Percentiles rank a stretch among this genome's conserved stretches.
These are phyloP conservation scores for Ocimum tenuiflorum DNA, from an alignment of 257 asterid species.

Conservation along the genomic window DNA sequence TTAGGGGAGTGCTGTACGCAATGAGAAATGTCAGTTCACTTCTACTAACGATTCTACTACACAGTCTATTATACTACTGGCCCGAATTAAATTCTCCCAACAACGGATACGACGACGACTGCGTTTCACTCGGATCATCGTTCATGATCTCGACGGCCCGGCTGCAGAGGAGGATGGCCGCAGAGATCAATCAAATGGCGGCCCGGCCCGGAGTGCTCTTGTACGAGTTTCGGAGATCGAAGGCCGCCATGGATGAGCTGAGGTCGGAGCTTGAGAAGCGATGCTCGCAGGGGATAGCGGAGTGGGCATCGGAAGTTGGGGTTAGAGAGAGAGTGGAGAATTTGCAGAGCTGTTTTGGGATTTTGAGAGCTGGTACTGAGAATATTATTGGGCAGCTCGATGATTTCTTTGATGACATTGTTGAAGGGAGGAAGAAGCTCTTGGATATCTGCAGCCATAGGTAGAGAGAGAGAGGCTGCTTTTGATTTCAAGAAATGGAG, in stretches of 20 bases:
- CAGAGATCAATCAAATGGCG: conserved; percentile 39
- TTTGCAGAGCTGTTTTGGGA: conserved; percentile 55
- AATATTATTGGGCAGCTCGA: too few relatives aligned
- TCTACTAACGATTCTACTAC: conserved; percentile 50
- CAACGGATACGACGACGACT: conserved; percentile 50
- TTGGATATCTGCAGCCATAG: conserved; percentile 86
- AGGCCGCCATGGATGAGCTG: conserved; percentile 62
- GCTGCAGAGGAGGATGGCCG: conserved; percentile 56
- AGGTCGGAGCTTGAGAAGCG: conserved; percentile 66
- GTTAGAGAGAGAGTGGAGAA: conserved; percentile 66
- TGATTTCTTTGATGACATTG: too few relatives aligned
- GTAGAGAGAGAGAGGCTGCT: conserved; percentile 28
- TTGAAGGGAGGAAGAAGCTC: too few relatives aligned
- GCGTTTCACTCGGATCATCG: conserved; percentile 65
- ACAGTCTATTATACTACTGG: conserved; percentile 61
- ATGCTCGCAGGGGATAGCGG: conserved; percentile 43
- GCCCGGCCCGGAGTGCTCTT: conserved; percentile 52
- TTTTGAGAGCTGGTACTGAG: conserved; percentile 65
- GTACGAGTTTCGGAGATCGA: conserved; percentile 60
- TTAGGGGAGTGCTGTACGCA: conserved; percentile 82
- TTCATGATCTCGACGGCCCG: conserved; percentile 68
- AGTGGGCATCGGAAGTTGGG: conserved; percentile 62
- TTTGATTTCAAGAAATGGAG: conserved; percentile 23
- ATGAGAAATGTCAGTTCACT: conserved; percentile 80
- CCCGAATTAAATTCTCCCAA: conserved; percentile 40